Base-by-base conservation (phyloP, 2,329 filamentous ascomycete species). In the Esteya vermicola region DNA sequence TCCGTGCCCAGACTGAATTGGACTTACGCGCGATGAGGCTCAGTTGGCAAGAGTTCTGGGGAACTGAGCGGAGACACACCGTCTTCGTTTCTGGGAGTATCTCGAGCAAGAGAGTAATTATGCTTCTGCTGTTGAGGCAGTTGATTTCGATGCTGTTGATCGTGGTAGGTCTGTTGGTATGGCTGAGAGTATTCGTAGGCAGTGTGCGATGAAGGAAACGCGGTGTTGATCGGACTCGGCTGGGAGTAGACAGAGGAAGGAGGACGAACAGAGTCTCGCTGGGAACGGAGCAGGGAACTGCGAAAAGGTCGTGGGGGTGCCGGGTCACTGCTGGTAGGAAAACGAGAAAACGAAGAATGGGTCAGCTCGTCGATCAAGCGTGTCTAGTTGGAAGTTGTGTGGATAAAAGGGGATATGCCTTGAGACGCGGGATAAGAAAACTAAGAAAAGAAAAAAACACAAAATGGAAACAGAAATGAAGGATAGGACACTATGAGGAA, bases 11-110 rank as follows among this genome's bases (percentile, higher is more conserved):
- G n/a, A n/a, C n/a, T n/a, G n/a, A n/a, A n/a, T n/a, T n/a, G n/a
- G n/a, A n/a, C 35, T 25, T 30, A 30, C 36, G 10, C 23, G 19
- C 59, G 71, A 66, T 48, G 54, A 48, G 61, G 43, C 39, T 51
- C 53, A 27, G 52, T 48, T 37, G 55, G 54, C 34, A 54, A 50
- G 9, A 58, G 49, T 41, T 75, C 71, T 20, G 71, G 70, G 32
- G 71, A 75, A 57, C 70, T 75, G 23, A 69, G 70, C 39, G 71
- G 71, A 10, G 71, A 75, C 45, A 75, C 61, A 19, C 62, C 59
- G 51, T 60, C 52, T 6, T 41, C 16, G 28, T 41, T 41, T 6
- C 27, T 9, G 4, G 10, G 9, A 19, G 13, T 19, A 12, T 34
- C 20, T 21, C 20, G 32, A 22, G 20, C 14, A 5, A 12, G 32